Conservation (phyloP, 164 flowering plant genomes). For the Piper longum region DNA sequence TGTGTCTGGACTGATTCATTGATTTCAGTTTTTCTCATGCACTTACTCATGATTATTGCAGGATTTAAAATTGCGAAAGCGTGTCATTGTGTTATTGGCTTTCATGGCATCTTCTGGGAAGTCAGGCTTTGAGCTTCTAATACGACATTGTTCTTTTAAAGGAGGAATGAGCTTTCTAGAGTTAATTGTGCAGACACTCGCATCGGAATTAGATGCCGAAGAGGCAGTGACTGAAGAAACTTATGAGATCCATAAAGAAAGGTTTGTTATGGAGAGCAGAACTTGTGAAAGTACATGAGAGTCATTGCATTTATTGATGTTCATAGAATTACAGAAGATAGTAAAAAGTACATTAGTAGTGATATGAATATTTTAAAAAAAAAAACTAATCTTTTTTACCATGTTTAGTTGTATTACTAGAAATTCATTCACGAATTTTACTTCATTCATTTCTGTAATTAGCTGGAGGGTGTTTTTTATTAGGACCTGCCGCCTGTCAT, state of each 20-base stretch:
- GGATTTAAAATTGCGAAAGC: conserved; percentile 63
- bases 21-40: neutral
- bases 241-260: conserved; percentile 37
- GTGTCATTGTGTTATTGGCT: conserved; percentile 51
- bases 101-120: conserved; percentile 72
- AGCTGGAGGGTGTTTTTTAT: no score
- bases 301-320: neutral
- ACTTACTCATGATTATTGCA: conserved; percentile 20
- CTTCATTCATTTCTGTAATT: no score
- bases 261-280: conserved; percentile 23
- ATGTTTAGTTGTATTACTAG: no score
- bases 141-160: conserved; percentile 22
- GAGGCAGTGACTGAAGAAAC: conserved; percentile 17
- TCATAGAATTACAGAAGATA: no score
- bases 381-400: no score
- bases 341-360: no score
- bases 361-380: no score
- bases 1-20: no score
- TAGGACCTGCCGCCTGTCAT: no score
- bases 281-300: no score
- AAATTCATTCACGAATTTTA: no score
- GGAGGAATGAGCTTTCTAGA: conserved; percentile 31
- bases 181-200: conserved; percentile 45
- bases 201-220: conserved; percentile 49
- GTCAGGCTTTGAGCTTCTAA: conserved; percentile 49